Base-by-base conservation (phyloP, 2,329 filamentous ascomycete species). In the Aspergillus sp. region DNA sequence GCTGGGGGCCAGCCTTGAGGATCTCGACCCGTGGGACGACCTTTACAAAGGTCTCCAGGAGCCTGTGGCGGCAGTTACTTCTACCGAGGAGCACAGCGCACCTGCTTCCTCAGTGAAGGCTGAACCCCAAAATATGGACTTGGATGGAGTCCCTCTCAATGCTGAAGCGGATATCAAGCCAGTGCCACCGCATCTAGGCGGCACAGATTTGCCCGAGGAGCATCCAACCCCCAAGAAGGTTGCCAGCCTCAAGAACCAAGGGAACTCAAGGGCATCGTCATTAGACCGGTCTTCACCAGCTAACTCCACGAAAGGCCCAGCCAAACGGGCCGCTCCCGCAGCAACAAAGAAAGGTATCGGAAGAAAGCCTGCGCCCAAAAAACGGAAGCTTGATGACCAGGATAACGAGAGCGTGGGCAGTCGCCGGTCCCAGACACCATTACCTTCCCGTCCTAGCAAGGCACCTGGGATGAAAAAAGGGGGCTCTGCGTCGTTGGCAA, bases 351-450 rank as follows among this genome's bases (percentile, higher is more conserved):
- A 77, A 60, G 76, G 76, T n/a, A 74, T 72, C 3, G 74, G 75
- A 22, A 75, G 72, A 58, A 79, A 79, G 41, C 68, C 77, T 7
- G 66, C 74, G 0, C 52, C 69, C 3, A 81, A 80, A 64, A 81
- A 80, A 62, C 78, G 78, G 25, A 81, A 80, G 64, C 59, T 76
- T 15, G 74, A 76, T 53, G 69, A 74, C 15, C 59, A 69, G 22
- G 80, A 80, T 23, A 63, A 66, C 30, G 76, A 77, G 15, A 78
- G 74, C 59, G 65, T 74, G n/a, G 72, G 77, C 56, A 71, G 71
- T 31, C 68, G 71, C 34, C 75, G 76, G 28, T 79, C 76, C n/a
- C 76, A 77, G 53, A 81, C 79, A 4, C 79, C 79, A 9, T 68
- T 71, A 23, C 75, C 75, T 17, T 70, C 72, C 25, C 75, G 75